A percentile compares a stretch with the other conserved stretches of the same genome.
phyloP scores from a whole-genome alignment of 257 asterid genomes.

The Coffea eugenioides region DNA sequence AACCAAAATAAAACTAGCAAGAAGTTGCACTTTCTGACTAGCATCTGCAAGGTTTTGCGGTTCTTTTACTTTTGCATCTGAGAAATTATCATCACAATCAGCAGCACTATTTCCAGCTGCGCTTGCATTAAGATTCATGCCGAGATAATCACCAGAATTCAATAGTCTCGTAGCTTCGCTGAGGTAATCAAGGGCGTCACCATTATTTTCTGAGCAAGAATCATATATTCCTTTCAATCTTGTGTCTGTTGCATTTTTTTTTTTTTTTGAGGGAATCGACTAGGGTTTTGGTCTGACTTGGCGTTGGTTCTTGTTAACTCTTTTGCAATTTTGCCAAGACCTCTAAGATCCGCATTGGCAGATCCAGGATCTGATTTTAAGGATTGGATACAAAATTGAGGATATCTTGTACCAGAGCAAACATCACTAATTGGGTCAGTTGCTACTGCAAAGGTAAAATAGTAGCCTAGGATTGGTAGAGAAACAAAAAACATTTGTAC shows the following conservation, averaged over 20 bases:
- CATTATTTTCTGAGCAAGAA: slow-evolving; percentile 29
- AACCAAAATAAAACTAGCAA: slow-evolving; percentile 14
- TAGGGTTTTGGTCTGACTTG: not conserved
- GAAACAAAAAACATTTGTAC: no score
- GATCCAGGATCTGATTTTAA: slow-evolving; percentile 28
- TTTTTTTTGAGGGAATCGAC: not conserved
- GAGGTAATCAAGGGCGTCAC: slow-evolving; percentile 14
- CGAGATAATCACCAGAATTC: not conserved
- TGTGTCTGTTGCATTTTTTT: not conserved
- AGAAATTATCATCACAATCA: slow-evolving; percentile 30
- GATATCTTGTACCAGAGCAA: slow-evolving; percentile 12
- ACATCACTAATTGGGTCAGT: slow-evolving; percentile 24
- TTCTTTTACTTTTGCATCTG: slow-evolving; percentile 3
- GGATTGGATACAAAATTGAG: slow-evolving; percentile 7
- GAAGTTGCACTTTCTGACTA: slow-evolving; percentile 8
- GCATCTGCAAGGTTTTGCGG: slow-evolving; percentile 25
- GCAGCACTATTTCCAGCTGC: slow-evolving; percentile 25
- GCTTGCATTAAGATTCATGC: slow-evolving; percentile 10
- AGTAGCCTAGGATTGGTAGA: not conserved
- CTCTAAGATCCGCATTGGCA: slow-evolving; percentile 10
- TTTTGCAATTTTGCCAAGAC: slow-evolving; percentile 13
- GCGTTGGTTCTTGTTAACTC: not conserved
- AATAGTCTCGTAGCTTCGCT: slow-evolving; percentile 8
- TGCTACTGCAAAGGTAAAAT: not conserved
- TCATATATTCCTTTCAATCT: not conserved